Percentiles rank a stretch among this genome's conserved stretches.
These are phyloP conservation scores for Suhomyces choctaworum DNA, from an alignment of 1,139 yeast species.

Conservation along the genomic window DNA sequence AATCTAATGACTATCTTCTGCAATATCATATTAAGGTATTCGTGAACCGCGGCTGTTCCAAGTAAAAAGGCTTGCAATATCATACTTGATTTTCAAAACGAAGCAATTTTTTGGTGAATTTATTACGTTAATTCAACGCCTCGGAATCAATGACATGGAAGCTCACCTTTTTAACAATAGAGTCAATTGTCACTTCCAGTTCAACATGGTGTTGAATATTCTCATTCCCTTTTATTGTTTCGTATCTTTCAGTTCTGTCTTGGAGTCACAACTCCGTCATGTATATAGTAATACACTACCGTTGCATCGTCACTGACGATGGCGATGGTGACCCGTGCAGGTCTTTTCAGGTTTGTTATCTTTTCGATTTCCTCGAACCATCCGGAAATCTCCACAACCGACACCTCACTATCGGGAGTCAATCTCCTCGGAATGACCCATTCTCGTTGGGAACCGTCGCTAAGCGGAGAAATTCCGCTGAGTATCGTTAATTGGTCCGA, in stretches of 20 bases:
- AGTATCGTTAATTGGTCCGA: conserved; percentile 16
- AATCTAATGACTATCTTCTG: too few relatives aligned
- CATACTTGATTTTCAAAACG: too few relatives aligned
- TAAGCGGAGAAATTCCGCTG: conserved; percentile 32
- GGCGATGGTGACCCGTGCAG: conserved; percentile 51
- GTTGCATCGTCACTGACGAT: conserved; percentile 65
- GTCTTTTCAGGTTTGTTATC: conserved; percentile 21
- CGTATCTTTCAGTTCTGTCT: conserved; percentile 53
- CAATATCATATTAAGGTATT: too few relatives aligned
- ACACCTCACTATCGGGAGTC: conserved; percentile 17
- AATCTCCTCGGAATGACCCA: conserved; percentile 38
- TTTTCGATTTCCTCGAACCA: conserved; percentile 32
- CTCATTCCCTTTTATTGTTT: too few relatives aligned
- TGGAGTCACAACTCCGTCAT: conserved; percentile 64
- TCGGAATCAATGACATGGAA: too few relatives aligned
- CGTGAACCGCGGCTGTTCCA: too few relatives aligned
- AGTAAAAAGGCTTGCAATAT: too few relatives aligned
- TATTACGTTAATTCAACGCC: too few relatives aligned
- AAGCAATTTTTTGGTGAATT: too few relatives aligned
- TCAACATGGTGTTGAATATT: too few relatives aligned
- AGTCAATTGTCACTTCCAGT: too few relatives aligned
- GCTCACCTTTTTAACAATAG: too few relatives aligned
- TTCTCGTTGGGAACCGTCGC: conserved; percentile 19
- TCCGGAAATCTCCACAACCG: conserved; percentile 26
- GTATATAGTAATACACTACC: conserved; percentile 63